Percentiles rank a stretch among this genome's conserved stretches.
Conservation (phyloP, 129 eudicot genomes). For the Pseudognaphalium luteoalbum region DNA sequence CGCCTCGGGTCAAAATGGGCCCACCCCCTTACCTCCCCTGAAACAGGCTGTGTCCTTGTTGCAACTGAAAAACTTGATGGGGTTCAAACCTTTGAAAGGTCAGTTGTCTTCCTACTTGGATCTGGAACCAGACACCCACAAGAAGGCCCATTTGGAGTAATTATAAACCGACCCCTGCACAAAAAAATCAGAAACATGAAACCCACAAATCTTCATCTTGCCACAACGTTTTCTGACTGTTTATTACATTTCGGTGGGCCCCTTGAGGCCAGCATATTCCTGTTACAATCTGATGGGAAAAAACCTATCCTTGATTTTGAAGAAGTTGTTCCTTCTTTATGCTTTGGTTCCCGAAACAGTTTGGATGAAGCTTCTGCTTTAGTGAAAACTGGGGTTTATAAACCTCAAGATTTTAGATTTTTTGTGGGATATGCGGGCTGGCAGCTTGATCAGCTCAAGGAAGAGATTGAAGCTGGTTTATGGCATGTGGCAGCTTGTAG, state of each 20-base stretch:
- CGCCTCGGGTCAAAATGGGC: constrained; percentile 91
- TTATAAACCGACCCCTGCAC: constrained; percentile 77
- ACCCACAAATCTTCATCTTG: constrained; percentile 68
- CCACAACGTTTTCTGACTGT: constrained; percentile 80
- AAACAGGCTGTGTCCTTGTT: constrained; percentile 84
- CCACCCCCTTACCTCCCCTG: constrained; percentile 83
- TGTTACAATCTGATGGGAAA: constrained; percentile 48
- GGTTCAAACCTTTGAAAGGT: constrained; percentile 75
- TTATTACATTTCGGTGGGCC: constrained; percentile 93
- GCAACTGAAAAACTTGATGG: constrained; percentile 96
- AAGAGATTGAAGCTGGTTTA: constrained; percentile 65
- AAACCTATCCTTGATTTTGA: constrained; percentile 52
- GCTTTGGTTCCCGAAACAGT: constrained; percentile 69
- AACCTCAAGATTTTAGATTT: constrained; percentile 78
- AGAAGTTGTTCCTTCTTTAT: constrained; percentile 67
- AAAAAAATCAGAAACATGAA: constrained; percentile 82
- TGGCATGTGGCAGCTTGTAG: constrained; percentile 97
- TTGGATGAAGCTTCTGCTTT: constrained; percentile 74
- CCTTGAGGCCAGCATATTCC: constrained; percentile 79
- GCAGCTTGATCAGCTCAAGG: constrained; percentile 79
- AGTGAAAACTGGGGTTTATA: constrained; percentile 65
- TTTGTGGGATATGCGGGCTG: constrained; percentile 92
- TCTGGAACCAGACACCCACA: constrained; percentile 79
- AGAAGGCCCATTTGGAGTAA: constrained; percentile 81
- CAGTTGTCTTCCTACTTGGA: constrained; percentile 82